These are phyloP conservation scores for Fusarium siculi DNA, from an alignment of 2,329 filamentous ascomycete genomes.

Conservation along the genomic window DNA sequence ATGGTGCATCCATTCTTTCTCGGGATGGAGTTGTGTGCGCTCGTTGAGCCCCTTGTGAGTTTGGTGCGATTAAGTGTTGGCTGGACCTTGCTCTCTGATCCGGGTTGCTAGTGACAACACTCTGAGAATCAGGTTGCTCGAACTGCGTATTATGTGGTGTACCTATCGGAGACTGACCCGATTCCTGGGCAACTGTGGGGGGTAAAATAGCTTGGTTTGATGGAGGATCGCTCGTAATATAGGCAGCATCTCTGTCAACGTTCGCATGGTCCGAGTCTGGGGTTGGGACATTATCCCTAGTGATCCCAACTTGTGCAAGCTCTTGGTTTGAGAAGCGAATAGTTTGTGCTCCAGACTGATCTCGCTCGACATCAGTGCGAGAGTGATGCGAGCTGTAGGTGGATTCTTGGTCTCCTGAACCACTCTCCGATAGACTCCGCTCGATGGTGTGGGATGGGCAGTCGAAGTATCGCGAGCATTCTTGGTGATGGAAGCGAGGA, in stretches of 20 bases:
- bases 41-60: slow-evolving; percentile 20
- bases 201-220: background rate
- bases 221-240: background rate
- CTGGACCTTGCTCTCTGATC: background rate
- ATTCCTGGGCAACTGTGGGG: slow-evolving; percentile 3
- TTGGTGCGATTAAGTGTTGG: slow-evolving; percentile 1
- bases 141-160: slow-evolving; percentile 4
- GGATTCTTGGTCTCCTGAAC: slow-evolving; percentile 41
- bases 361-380: slow-evolving; percentile 9
- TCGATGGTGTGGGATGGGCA: slow-evolving; percentile 59
- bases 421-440: slow-evolving; percentile 47
- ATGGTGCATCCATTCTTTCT: slow-evolving; percentile 44
- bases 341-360: slow-evolving; percentile 6
- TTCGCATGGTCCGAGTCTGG: background rate
- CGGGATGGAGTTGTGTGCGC: slow-evolving; percentile 37
- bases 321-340: slow-evolving; percentile 29
- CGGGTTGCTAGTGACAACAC: background rate
- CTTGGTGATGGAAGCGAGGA: slow-evolving; percentile 52
- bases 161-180: background rate
- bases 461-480: slow-evolving; percentile 61
- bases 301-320: slow-evolving; percentile 20
- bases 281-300: background rate
- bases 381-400: slow-evolving; percentile 14
- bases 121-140: background rate
- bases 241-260: slow-evolving; percentile 4